Conservation (phyloP, 768 basidiomycete species). For the Russula emetica region DNA sequence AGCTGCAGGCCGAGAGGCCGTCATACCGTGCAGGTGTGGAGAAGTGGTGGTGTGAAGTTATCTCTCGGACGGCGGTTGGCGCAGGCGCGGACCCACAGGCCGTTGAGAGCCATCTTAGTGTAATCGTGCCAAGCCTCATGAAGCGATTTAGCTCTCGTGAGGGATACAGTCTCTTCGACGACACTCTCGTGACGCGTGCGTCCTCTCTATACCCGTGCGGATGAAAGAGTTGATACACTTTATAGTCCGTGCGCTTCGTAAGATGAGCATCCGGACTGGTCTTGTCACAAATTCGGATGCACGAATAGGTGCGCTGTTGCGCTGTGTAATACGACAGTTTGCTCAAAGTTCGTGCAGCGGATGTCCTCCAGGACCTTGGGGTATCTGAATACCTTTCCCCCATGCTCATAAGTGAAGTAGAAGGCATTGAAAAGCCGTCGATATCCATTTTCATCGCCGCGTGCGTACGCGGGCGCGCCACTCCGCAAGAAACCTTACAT, state of each 20-base stretch:
- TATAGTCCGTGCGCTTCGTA: constrained; percentile 45
- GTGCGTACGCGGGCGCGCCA: constrained; percentile 37
- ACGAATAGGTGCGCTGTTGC: constrained; percentile 56
- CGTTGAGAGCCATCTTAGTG: constrained; percentile 48
- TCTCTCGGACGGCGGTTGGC: constrained; percentile 65
- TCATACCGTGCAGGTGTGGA: constrained; percentile 52
- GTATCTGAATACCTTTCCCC: constrained; percentile 48
- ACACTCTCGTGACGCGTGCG: constrained; percentile 46
- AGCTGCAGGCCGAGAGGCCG: constrained; percentile 56
- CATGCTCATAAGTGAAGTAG: constrained; percentile 65
- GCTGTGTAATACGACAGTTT: neutral
- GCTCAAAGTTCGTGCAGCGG: constrained; percentile 30
- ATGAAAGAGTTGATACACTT: neutral
- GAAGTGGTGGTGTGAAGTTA: constrained; percentile 77
- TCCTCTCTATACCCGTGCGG: constrained; percentile 17
- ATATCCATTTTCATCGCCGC: constrained; percentile 52
- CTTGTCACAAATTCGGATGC: constrained; percentile 70
- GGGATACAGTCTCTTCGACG: constrained; percentile 61
- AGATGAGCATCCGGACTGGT: constrained; percentile 48
- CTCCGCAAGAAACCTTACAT: constrained; percentile 49
- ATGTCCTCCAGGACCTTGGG: constrained; percentile 55
- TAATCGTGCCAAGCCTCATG: constrained; percentile 61
- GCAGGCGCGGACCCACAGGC: constrained; percentile 62
- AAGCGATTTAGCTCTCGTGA: constrained; percentile 62
- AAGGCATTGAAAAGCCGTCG: constrained; percentile 66